Evolutionary conservation across 345 rosid species (phyloP).

Genomic region (Citrus australasica): DNA sequence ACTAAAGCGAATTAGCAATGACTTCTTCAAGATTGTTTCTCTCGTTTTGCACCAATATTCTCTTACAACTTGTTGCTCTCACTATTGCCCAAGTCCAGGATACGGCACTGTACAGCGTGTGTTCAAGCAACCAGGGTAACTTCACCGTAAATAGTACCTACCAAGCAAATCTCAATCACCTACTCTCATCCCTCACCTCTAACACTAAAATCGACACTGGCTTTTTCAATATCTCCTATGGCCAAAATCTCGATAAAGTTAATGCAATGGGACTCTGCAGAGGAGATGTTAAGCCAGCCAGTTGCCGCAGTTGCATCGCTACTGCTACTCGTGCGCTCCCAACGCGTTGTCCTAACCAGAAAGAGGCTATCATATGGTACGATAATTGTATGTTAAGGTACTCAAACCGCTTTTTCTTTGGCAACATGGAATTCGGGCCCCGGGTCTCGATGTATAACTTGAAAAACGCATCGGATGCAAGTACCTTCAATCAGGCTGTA

Average conservation of each 20-base stretch:
- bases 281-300: conserved; percentile 34
- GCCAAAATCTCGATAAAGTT: conserved; percentile 25
- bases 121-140: conserved; percentile 31
- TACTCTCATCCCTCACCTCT: conserved; percentile 31
- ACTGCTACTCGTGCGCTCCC: conserved; percentile 19
- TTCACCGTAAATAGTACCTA: conserved; percentile 29
- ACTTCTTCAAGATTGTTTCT: background rate
- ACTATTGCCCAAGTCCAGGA: conserved; percentile 6
- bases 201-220: conserved; percentile 10
- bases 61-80: background rate
- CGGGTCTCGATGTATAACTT: background rate
- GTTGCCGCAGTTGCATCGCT: conserved; percentile 32
- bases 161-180: conserved; percentile 27
- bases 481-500: conserved; percentile 10
- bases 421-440: conserved; percentile 20
- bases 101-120: background rate
- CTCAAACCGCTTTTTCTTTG: conserved; percentile 24
- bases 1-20: background rate
- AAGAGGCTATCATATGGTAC: conserved; percentile 35
- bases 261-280: conserved; percentile 35
- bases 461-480: background rate
- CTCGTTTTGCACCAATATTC: background rate
- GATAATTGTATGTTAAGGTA: conserved; percentile 40
- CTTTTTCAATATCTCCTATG: conserved; percentile 26
- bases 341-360: conserved; percentile 13